A percentile compares a stretch with the other conserved stretches of the same genome.
These are phyloP conservation scores for Cytospora leucostoma DNA, from an alignment of 2,329 filamentous ascomycete genomes.

Conservation along the genomic window DNA sequence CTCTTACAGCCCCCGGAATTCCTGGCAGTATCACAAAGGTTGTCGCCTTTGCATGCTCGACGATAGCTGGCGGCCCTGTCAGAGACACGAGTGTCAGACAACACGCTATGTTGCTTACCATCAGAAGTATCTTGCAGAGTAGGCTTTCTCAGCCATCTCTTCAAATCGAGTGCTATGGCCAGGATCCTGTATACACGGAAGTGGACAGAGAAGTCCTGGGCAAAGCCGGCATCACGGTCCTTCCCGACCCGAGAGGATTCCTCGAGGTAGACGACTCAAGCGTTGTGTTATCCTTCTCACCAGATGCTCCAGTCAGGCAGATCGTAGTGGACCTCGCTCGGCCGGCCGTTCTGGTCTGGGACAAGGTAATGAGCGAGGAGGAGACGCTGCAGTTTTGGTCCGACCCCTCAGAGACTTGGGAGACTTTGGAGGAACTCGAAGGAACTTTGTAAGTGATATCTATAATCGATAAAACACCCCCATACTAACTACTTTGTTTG, in stretches of 20 bases:
- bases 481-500: background rate
- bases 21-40: background rate
- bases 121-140: background rate
- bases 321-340: constrained; percentile 6
- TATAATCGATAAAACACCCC: accelerated
- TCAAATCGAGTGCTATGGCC: background rate
- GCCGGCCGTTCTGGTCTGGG: constrained; percentile 1
- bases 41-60: constrained; percentile 1
- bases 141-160: background rate
- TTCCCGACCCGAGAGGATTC: background rate
- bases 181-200: background rate
- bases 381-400: background rate
- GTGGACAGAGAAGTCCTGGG: background rate
- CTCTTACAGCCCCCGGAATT: background rate
- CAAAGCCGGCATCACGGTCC: background rate
- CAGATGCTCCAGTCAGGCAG: constrained; percentile 2
- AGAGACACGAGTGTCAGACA: background rate
- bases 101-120: constrained; percentile 1
- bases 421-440: background rate
- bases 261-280: constrained; percentile 4
- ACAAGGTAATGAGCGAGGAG: background rate
- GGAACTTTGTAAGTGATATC: background rate
- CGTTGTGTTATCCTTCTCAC: background rate
- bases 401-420: background rate
- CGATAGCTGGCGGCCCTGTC: background rate